Conservation (phyloP, 768 basidiomycete species). For the Leccinum obscurum region DNA sequence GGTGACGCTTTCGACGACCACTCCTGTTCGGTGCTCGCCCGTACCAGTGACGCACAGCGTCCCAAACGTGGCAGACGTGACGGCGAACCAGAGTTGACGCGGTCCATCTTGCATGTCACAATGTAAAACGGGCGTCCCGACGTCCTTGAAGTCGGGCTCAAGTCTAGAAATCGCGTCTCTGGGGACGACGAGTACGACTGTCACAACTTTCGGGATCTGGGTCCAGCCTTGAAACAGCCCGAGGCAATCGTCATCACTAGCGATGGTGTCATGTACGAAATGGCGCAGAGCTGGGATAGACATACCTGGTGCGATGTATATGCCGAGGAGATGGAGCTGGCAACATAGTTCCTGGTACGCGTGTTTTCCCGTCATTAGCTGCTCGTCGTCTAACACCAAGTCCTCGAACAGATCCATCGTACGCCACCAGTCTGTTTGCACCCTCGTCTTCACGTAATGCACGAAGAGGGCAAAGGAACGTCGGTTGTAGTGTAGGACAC, state of each 20-base stretch:
- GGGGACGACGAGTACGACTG: too few species aligned
- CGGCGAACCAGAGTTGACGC: constrained; percentile 17
- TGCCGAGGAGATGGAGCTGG: constrained; percentile 42
- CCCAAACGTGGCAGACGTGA: constrained; percentile 24
- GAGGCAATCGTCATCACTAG: too few species aligned
- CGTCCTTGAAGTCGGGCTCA: neutral
- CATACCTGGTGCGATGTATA: constrained; percentile 31
- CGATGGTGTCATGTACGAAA: neutral
- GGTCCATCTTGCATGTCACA: constrained; percentile 19
- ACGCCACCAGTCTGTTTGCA: constrained; percentile 42
- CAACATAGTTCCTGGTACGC: constrained; percentile 47
- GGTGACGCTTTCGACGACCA: constrained; percentile 7
- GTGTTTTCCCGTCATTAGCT: constrained; percentile 23
- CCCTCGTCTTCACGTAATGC: constrained; percentile 37
- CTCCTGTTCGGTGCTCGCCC: constrained; percentile 17
- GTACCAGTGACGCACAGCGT: constrained; percentile 17
- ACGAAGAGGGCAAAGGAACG: constrained; percentile 49
- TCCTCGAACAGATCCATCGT: constrained; percentile 38
- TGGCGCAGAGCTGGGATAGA: neutral
- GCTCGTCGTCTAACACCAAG: constrained; percentile 8
- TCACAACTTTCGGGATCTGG: too few species aligned
- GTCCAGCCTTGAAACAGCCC: too few species aligned
- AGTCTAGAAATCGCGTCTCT: too few species aligned
- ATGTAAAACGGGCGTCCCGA: constrained; percentile 19
- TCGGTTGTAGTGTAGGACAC: constrained; percentile 45